Percentiles rank a stretch among this genome's conserved stretches.
phyloP scores from a whole-genome alignment of 2,329 filamentous ascomycete species.

The Aulographum hederae region DNA sequence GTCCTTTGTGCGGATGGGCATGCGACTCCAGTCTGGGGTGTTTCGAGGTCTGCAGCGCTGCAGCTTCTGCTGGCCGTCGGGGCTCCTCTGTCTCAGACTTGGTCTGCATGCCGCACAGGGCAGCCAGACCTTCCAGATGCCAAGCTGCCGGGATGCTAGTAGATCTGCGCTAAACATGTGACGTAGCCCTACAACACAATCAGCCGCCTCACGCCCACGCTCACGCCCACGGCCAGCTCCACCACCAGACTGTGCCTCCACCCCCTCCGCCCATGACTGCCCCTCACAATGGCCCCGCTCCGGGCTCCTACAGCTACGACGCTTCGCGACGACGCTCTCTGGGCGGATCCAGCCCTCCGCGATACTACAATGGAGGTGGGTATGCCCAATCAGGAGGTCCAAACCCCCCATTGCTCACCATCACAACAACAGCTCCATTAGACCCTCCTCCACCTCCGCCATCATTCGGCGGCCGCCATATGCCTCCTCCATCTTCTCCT shows the following conservation, averaged over 20 bases:
- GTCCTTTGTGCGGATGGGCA: too few relatives aligned
- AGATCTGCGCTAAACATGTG: not conserved
- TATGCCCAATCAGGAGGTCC: not conserved
- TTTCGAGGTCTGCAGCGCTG: too few relatives aligned
- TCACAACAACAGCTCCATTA: not conserved
- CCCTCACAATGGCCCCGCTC: constrained; percentile 11
- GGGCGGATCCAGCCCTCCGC: constrained; percentile 18
- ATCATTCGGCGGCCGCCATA: constrained; percentile 24
- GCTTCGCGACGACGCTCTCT: constrained; percentile 23
- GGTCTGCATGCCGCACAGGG: not conserved
- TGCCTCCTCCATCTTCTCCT: constrained; percentile 31
- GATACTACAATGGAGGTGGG: not conserved
- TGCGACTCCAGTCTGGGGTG: too few relatives aligned
- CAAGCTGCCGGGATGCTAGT: not conserved
- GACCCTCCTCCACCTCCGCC: constrained; percentile 20
- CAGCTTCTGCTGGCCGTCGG: not conserved
- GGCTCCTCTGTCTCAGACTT: not conserved
- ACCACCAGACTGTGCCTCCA: constrained; percentile 5
- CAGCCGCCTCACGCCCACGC: not conserved
- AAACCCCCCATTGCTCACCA: not conserved
- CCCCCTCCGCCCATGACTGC: constrained; percentile 9
- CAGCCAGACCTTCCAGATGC: not conserved
- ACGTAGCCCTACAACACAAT: not conserved
- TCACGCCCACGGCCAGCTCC: constrained; percentile 5
- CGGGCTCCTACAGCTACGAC: constrained; percentile 17